Evolutionary conservation across 1,284 basidiomycete genomes (phyloP).

Genomic region (Anthracocystis panici-leucophaei): DNA sequence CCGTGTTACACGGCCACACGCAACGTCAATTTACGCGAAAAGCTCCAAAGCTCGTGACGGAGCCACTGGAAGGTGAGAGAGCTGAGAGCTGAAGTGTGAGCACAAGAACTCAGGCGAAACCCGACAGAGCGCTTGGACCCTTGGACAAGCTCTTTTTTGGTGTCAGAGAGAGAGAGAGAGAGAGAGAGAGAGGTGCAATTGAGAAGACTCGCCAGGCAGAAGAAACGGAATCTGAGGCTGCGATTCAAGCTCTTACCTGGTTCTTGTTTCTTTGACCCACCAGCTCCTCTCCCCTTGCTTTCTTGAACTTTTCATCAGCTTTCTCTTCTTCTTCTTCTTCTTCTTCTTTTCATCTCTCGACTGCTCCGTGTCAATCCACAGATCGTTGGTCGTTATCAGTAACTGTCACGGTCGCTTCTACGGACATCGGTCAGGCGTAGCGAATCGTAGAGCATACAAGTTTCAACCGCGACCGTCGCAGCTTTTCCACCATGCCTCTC

Average conservation of each 20-base stretch:
- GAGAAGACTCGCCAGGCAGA: no score
- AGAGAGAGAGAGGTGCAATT: background rate
- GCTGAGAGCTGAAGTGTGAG: no score
- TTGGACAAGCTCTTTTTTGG: background rate
- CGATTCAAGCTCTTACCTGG: background rate
- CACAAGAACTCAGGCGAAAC: background rate
- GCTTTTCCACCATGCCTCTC: slow-evolving; percentile 32
- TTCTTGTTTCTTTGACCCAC: slow-evolving; percentile 2
- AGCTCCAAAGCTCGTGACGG: slow-evolving; percentile 7
- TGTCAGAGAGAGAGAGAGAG: background rate
- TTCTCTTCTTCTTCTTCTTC: no score
- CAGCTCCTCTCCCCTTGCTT: background rate
- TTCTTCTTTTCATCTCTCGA: background rate
- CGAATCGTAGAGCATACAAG: background rate
- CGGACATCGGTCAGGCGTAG: background rate
- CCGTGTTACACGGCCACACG: slow-evolving; percentile 11
- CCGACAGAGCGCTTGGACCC: slow-evolving; percentile 12
- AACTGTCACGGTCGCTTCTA: background rate
- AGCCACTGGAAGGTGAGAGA: background rate
- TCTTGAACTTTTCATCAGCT: background rate
- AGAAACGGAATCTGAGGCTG: background rate
- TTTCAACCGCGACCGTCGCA: background rate
- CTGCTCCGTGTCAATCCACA: background rate
- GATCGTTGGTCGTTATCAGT: background rate
- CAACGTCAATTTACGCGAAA: slow-evolving; percentile 45